These are phyloP conservation scores for Camillea tinctor DNA, from an alignment of 2,329 filamentous ascomycete species.

Conservation along the genomic window DNA sequence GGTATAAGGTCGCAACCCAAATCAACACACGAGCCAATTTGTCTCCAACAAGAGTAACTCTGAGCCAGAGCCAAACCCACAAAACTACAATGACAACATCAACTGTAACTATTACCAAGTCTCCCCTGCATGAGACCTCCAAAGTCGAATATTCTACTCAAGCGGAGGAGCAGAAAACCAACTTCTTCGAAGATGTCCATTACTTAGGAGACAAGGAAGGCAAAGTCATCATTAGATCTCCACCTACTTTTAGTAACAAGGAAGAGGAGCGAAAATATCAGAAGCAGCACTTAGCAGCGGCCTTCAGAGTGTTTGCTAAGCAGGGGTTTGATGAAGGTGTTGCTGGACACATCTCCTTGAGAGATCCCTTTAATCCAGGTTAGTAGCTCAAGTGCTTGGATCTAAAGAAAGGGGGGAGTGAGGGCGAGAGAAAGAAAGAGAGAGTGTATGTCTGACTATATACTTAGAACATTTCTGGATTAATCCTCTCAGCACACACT, in stretches of 20 bases:
- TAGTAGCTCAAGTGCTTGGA: neutral
- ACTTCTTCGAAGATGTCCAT: no score
- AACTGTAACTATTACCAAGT: no score
- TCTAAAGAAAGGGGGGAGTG: neutral
- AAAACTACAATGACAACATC: no score
- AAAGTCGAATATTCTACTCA: no score
- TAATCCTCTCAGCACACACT: conserved; percentile 52
- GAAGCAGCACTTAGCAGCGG: conserved; percentile 56
- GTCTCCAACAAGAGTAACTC: no score
- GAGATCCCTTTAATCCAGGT: conserved; percentile 51
- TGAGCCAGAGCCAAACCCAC: no score
- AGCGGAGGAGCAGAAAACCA: no score
- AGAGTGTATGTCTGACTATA: neutral
- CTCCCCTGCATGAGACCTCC: no score
- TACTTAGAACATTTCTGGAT: conserved; percentile 17
- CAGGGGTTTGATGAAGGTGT: conserved; percentile 64
- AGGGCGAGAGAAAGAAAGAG: neutral
- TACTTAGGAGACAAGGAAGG: no score
- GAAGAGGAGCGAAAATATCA: conserved; percentile 57
- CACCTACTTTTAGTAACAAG: neutral
- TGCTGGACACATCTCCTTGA: conserved; percentile 60
- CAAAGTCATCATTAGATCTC: no score
- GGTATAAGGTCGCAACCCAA: no score
- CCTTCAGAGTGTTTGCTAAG: conserved; percentile 62
- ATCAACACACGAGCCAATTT: no score